Conservation (phyloP, 2,329 filamentous ascomycete species). For the Beauveria scarabaeidicola region DNA sequence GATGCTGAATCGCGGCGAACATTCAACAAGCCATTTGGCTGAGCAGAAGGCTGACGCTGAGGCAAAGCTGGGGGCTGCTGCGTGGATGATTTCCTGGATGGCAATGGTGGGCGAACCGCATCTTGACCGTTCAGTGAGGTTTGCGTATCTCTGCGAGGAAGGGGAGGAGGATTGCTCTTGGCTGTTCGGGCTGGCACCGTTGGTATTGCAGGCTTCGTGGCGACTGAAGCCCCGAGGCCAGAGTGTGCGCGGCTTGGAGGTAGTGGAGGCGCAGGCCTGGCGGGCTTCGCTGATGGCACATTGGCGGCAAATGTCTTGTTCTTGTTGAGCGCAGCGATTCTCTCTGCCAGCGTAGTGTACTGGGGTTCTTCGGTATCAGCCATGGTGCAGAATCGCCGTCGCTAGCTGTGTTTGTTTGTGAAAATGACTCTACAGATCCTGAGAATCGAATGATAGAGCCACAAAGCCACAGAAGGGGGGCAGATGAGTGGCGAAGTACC, state of each 20-base stretch:
- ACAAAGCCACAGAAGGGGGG: not conserved
- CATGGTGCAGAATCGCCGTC: slow-evolving; percentile 31
- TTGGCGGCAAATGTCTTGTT: slow-evolving; percentile 47
- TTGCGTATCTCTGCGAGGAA: slow-evolving; percentile 25
- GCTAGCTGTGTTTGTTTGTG: not conserved
- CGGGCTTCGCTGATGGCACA: slow-evolving; percentile 25
- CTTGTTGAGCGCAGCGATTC: slow-evolving; percentile 55
- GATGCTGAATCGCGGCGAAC: slow-evolving; percentile 47
- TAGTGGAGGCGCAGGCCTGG: slow-evolving; percentile 28
- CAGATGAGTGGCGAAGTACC: slow-evolving; percentile 6
- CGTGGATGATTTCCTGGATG: slow-evolving; percentile 22
- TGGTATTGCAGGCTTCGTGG: slow-evolving; percentile 23
- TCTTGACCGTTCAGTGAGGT: slow-evolving; percentile 12
- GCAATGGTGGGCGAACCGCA: slow-evolving; percentile 28
- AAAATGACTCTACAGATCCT: not conserved
- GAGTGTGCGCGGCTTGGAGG: slow-evolving; percentile 30
- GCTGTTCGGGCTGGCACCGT: slow-evolving; percentile 30
- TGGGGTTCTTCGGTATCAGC: slow-evolving; percentile 53
- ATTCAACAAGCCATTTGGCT: slow-evolving; percentile 27
- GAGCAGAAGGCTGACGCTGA: slow-evolving; percentile 38
- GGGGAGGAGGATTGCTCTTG: slow-evolving; percentile 22
- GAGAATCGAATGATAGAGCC: not conserved
- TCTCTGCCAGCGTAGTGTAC: slow-evolving; percentile 51
- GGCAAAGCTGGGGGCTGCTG: slow-evolving; percentile 40
- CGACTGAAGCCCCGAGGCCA: slow-evolving; percentile 20